These are phyloP conservation scores for Delphinella strobiligena DNA, from an alignment of 2,329 filamentous ascomycete genomes.

Conservation along the genomic window DNA sequence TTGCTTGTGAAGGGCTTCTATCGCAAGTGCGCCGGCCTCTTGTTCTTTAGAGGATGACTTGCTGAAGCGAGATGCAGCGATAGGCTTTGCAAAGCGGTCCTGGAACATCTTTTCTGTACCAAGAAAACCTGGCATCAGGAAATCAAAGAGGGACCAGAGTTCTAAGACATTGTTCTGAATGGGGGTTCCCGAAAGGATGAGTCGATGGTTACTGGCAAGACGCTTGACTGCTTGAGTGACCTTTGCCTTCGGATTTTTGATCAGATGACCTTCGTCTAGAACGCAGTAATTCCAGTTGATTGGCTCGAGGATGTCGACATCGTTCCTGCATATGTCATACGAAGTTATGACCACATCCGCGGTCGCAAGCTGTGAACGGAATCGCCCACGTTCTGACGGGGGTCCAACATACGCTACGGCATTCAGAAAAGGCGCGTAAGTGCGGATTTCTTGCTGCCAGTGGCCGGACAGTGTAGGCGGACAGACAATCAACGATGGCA, in stretches of 20 bases:
- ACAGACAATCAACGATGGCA: constrained; percentile 90
- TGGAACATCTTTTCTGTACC: constrained; percentile 95
- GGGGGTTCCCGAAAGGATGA: constrained; percentile 92
- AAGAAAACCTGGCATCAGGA: constrained; percentile 96
- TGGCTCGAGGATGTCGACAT: constrained; percentile 70
- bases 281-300: constrained; percentile 97
- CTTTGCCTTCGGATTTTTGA: constrained; percentile 98
- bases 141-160: constrained; percentile 96
- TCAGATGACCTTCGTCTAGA: constrained; percentile 91
- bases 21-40: constrained; percentile 87
- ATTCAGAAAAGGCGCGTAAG: constrained; percentile 86
- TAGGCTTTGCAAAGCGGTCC: constrained; percentile 88
- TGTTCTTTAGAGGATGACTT: constrained; percentile 98
- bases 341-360: constrained; percentile 95
- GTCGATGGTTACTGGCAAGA: constrained; percentile 78
- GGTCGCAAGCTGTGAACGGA: constrained; percentile 56
- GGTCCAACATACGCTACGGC: constrained; percentile 87
- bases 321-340: constrained; percentile 95
- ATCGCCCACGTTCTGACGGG: constrained; percentile 62
- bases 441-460: constrained; percentile 95
- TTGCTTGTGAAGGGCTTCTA: constrained; percentile 97
- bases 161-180: constrained; percentile 98
- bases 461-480: constrained; percentile 93
- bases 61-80: constrained; percentile 84
- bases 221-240: constrained; percentile 87